Conservation (phyloP, 2,329 filamentous ascomycete species). For the Cadophora sp. region DNA sequence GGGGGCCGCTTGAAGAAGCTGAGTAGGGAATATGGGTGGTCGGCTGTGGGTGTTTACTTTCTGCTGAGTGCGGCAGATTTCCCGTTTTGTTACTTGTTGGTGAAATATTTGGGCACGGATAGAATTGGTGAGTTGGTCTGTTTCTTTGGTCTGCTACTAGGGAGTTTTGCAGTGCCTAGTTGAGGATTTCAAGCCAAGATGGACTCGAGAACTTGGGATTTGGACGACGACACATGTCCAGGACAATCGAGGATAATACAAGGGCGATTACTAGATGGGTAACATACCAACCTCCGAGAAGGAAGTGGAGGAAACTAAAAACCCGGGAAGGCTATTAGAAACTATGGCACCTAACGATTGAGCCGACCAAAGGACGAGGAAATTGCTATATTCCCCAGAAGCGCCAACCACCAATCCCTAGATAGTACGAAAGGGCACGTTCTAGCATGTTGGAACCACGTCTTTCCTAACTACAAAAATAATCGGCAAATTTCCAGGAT, state of each 20-base stretch:
- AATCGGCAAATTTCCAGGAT: background rate
- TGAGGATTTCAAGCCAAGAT: background rate
- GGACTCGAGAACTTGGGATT: background rate
- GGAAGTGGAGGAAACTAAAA: background rate
- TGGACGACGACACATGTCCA: background rate
- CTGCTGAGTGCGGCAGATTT: conserved; percentile 86
- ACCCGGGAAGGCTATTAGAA: background rate
- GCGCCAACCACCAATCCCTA: no score
- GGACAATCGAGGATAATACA: background rate
- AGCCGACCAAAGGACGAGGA: no score
- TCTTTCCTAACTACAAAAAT: no score
- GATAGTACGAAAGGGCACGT: no score
- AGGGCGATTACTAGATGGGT: background rate
- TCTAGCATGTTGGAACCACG: no score
- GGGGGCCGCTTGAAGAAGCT: conserved; percentile 71
- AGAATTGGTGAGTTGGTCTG: conserved; percentile 69
- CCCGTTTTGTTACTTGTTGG: conserved; percentile 91
- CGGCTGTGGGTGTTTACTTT: conserved; percentile 90
- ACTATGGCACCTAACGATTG: no score
- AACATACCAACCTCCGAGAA: background rate
- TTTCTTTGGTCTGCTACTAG: conserved; percentile 15
- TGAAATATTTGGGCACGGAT: conserved; percentile 83
- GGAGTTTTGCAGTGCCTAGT: background rate
- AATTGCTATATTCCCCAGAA: no score
- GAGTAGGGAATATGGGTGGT: conserved; percentile 92